Conservation (phyloP, 2,329 filamentous ascomycete genomes). For the Proliferodiscus dingleyae region DNA sequence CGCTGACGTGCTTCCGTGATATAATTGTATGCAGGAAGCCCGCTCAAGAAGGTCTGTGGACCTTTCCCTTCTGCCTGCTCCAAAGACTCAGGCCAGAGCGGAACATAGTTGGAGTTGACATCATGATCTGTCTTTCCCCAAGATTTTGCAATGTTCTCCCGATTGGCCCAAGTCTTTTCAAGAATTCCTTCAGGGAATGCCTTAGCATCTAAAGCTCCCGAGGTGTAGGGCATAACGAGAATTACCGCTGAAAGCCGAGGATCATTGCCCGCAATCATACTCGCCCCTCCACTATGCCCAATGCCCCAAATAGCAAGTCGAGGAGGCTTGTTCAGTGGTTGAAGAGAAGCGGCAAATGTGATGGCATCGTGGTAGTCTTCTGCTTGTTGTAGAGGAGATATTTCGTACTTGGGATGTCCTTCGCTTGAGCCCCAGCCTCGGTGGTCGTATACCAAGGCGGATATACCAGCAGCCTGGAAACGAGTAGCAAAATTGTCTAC, state of each 20-base stretch:
- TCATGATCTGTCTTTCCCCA: background rate
- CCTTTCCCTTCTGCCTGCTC: background rate
- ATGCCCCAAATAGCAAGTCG: conserved; percentile 35
- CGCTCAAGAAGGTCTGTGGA: background rate
- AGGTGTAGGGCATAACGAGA: conserved; percentile 23
- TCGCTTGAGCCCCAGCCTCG: conserved; percentile 32
- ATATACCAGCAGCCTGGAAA: conserved; percentile 18
- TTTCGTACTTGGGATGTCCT: conserved; percentile 29
- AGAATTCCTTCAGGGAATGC: background rate
- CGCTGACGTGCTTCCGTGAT: background rate
- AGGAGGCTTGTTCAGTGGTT: conserved; percentile 26
- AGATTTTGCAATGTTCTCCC: background rate
- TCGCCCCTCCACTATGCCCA: conserved; percentile 35
- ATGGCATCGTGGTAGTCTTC: conserved; percentile 35
- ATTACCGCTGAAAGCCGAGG: conserved; percentile 35
- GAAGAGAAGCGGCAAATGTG: conserved; percentile 29
- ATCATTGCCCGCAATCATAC: conserved; percentile 34
- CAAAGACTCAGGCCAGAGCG: background rate
- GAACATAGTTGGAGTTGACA: background rate
- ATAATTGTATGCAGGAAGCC: background rate
- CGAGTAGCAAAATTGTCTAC: conserved; percentile 12
- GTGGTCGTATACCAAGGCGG: conserved; percentile 33
- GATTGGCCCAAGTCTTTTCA: background rate
- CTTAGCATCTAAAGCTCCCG: conserved; percentile 1
- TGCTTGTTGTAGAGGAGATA: conserved; percentile 26